These are phyloP conservation scores for Anisodus tanguticus DNA, from an alignment of 257 asterid species.

Conservation along the genomic window DNA sequence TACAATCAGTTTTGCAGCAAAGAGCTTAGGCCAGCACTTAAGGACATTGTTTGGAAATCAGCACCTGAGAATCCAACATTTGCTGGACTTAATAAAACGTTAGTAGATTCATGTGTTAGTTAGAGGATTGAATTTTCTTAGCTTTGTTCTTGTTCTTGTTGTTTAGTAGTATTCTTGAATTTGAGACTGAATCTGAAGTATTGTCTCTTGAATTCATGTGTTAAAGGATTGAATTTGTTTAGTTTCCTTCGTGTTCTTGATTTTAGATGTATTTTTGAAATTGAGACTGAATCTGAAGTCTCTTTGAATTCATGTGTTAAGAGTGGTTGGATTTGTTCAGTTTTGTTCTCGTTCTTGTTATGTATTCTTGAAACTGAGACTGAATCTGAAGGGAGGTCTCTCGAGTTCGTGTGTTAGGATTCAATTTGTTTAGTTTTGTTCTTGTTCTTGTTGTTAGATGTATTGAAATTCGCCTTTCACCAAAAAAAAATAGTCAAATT, in stretches of 20 bases:
- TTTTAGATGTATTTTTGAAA: not conserved
- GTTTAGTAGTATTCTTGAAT: not conserved
- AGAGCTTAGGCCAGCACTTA: conserved; percentile 71
- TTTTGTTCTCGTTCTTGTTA: not conserved
- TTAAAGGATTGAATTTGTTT: not conserved
- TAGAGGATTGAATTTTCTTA: not conserved
- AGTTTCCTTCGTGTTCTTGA: not conserved
- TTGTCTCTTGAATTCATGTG: not conserved
- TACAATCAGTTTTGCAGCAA: conserved; percentile 70
- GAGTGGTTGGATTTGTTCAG: no score
- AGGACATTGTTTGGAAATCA: conserved; percentile 67
- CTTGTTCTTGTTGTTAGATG: not conserved
- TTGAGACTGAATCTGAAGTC: not conserved
- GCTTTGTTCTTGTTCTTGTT: not conserved
- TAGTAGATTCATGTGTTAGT: not conserved
- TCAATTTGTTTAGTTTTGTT: no score
- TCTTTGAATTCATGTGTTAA: not conserved
- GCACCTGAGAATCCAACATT: conserved; percentile 44
- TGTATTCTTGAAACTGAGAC: not conserved
- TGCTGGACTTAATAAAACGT: conserved; percentile 32
- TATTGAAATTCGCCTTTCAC: no score
- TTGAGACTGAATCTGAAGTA: not conserved
- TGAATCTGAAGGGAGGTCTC: not conserved
- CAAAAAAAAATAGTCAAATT: no score
- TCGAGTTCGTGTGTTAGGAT: not conserved